Evolutionary conservation across 306 rosid species (phyloP).

Genomic region (Lablab purpureus): DNA sequence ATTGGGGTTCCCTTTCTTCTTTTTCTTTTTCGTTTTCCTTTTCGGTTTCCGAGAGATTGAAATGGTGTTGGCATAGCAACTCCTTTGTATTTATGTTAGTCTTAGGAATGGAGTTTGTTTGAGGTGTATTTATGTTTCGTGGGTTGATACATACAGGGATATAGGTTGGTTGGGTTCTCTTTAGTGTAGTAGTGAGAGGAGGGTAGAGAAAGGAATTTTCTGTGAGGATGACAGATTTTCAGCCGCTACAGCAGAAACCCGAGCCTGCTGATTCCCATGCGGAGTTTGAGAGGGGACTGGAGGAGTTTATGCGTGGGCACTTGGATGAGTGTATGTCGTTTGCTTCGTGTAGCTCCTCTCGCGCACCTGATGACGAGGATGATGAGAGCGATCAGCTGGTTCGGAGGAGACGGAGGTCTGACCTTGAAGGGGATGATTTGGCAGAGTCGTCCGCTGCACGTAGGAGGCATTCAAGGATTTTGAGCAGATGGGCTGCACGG

Average conservation of each 20-base stretch:
- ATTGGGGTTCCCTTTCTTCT: conserved; percentile 57
- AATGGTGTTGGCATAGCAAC: conserved; percentile 54
- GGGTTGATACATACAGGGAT: conserved; percentile 50
- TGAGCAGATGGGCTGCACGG: conserved; percentile 96
- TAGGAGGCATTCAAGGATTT: conserved; percentile 84
- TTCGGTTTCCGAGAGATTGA: conserved; percentile 59
- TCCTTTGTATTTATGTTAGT: conserved; percentile 43
- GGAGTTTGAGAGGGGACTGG: conserved; percentile 86
- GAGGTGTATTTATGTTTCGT: conserved; percentile 40
- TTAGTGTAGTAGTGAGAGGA: conserved; percentile 44
- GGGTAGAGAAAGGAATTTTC: conserved; percentile 42
- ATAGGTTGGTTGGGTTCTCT: conserved; percentile 47
- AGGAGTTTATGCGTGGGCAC: conserved; percentile 93
- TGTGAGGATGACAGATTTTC: conserved; percentile 83
- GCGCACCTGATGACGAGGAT: conserved; percentile 78
- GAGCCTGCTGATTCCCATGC: conserved; percentile 81
- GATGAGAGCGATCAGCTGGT: conserved; percentile 91
- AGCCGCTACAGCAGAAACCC: conserved; percentile 91
- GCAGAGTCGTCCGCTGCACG: conserved; percentile 93
- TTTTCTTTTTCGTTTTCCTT: conserved; percentile 56
- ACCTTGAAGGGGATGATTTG: conserved; percentile 91
- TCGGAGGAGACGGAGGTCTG: conserved; percentile 93
- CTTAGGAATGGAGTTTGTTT: conserved; percentile 49
- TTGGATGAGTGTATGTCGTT: conserved; percentile 97
- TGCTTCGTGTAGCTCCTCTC: conserved; percentile 92